phyloP scores from a whole-genome alignment of 2,329 filamentous ascomycete species.

The Diaporthe sp. region DNA sequence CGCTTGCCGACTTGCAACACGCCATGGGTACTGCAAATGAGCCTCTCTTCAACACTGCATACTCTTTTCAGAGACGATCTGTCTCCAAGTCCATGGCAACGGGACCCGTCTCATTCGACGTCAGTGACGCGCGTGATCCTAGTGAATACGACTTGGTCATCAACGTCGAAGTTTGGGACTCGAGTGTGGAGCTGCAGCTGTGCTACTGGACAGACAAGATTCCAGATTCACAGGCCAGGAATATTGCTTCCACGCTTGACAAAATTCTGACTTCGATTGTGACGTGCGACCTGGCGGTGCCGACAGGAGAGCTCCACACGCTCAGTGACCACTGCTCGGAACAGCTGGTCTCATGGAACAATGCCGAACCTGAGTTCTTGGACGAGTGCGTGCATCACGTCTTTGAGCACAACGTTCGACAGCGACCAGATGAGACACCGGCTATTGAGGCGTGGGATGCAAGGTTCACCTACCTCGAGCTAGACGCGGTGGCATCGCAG shows the following conservation, averaged over 20 bases:
- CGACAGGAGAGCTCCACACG: neutral
- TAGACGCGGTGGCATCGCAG: neutral
- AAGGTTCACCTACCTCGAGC: conserved; percentile 15
- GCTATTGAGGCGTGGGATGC: conserved; percentile 22
- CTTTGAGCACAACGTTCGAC: neutral
- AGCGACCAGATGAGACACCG: neutral
- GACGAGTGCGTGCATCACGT: conserved; percentile 10
- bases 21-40: neutral
- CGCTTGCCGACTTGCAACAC: conserved; percentile 12
- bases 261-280: neutral
- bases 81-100: conserved; percentile 3
- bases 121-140: neutral
- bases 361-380: conserved; percentile 14
- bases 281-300: neutral
- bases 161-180: conserved; percentile 16
- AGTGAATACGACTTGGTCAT: conserved; percentile 17
- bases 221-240: conserved; percentile 14
- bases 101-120: neutral
- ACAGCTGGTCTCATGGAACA: conserved; percentile 7
- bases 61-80: conserved; percentile 20
- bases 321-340: conserved; percentile 11
- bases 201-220: conserved; percentile 24
- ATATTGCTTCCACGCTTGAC: conserved; percentile 11
- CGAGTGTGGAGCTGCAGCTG: conserved; percentile 9
- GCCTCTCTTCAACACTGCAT: conserved; percentile 23